These are phyloP conservation scores for Euryodendron excelsum DNA, from an alignment of 148 eudicot species.

Conservation along the genomic window DNA sequence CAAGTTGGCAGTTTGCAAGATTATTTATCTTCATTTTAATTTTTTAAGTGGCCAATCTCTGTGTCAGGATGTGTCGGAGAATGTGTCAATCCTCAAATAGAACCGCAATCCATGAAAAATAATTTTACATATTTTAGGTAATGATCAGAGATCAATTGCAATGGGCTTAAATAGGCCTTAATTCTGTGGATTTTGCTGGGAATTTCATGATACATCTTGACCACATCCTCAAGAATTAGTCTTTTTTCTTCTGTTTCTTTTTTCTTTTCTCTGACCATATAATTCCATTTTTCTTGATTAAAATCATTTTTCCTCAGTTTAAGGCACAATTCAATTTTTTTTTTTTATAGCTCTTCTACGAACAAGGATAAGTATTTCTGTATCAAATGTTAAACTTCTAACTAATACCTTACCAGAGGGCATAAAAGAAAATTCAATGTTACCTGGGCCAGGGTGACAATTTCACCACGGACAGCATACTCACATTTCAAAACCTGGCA, in stretches of 20 bases:
- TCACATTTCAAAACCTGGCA: constrained; percentile 79
- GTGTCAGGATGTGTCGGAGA: not conserved
- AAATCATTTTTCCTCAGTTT: not conserved
- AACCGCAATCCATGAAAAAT: not conserved
- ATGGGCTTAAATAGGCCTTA: not conserved
- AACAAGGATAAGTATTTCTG: not conserved
- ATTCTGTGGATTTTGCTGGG: not conserved
- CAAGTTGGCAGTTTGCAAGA: not conserved
- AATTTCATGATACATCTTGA: not conserved
- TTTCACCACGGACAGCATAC: constrained; percentile 95
- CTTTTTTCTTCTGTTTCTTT: not conserved
- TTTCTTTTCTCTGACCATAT: not conserved
- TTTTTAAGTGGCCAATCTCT: not conserved
- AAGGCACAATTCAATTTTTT: not conserved
- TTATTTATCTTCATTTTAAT: not conserved
- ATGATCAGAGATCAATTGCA: not conserved
- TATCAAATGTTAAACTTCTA: not conserved
- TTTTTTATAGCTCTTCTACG: not conserved
- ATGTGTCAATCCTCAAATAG: not conserved
- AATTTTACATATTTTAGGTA: not conserved
- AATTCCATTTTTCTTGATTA: not conserved
- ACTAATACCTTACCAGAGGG: not conserved
- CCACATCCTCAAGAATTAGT: not conserved
- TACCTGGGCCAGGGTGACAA: constrained; percentile 80
- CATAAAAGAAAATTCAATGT: not conserved